Conservation (phyloP, 768 basidiomycete genomes). For the Chlorophyllum brunneum region DNA sequence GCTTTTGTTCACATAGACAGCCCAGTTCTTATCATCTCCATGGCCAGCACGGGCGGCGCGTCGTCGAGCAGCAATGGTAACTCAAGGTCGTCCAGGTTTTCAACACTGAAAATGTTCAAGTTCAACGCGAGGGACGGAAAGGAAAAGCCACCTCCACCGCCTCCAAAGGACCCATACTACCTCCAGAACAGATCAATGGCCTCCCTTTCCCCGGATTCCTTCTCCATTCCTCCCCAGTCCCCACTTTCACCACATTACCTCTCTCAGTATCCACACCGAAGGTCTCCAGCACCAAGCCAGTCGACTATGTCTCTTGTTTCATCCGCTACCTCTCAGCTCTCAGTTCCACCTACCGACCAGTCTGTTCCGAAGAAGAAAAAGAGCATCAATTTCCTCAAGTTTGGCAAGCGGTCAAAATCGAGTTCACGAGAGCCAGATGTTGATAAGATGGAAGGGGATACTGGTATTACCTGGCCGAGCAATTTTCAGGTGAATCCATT, state of each 20-base stretch:
- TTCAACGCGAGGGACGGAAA: slow-evolving; percentile 23
- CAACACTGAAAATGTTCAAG: slow-evolving; percentile 32
- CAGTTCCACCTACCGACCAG: slow-evolving; percentile 19
- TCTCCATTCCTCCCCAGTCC: slow-evolving; percentile 32
- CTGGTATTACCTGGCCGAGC: slow-evolving; percentile 59
- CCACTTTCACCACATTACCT: slow-evolving; percentile 37
- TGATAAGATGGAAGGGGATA: slow-evolving; percentile 38
- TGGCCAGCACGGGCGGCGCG: slow-evolving; percentile 26
- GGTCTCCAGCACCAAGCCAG: slow-evolving; percentile 29
- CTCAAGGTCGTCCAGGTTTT: slow-evolving; percentile 24
- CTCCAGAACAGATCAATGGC: slow-evolving; percentile 41
- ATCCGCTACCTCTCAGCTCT: slow-evolving; percentile 26
- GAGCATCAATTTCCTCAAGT: slow-evolving; percentile 38
- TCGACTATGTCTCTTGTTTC: slow-evolving; percentile 35
- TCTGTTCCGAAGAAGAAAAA: slow-evolving; percentile 29
- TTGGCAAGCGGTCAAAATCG: slow-evolving; percentile 33
- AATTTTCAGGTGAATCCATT: slow-evolving; percentile 61
- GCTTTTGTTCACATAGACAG: neutral
- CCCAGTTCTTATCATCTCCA: slow-evolving; percentile 4
- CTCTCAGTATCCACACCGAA: slow-evolving; percentile 28
- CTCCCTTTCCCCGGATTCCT: slow-evolving; percentile 43
- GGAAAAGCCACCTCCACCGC: slow-evolving; percentile 49
- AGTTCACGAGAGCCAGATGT: slow-evolving; percentile 25
- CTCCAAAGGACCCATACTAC: slow-evolving; percentile 62
- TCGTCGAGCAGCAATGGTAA: slow-evolving; percentile 17